These are phyloP conservation scores for Fusarium musae DNA, from an alignment of 2,329 filamentous ascomycete species.

Conservation along the genomic window DNA sequence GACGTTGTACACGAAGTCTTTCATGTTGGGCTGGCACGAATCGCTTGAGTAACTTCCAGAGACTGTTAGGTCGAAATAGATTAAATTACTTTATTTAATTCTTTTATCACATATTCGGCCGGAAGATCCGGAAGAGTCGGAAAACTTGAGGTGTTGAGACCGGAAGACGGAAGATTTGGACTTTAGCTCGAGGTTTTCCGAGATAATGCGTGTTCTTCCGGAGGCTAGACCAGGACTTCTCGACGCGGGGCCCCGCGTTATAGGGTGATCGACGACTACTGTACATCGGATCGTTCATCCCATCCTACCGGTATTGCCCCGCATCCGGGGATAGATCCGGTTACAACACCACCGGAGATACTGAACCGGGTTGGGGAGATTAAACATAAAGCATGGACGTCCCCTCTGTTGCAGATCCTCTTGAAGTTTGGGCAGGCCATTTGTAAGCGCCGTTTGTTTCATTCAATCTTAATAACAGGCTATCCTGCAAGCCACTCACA, in stretches of 20 bases:
- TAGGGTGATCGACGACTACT: neutral
- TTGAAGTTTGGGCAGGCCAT: rapidly evolving
- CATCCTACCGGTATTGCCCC: neutral
- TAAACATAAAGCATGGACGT: neutral
- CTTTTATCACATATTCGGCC: rapidly evolving
- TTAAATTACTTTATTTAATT: no score
- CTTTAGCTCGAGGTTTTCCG: neutral
- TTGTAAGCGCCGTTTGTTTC: rapidly evolving
- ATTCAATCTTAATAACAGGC: rapidly evolving
- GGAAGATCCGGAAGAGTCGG: neutral
- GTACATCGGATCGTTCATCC: neutral
- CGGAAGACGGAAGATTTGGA: neutral
- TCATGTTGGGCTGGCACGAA: neutral
- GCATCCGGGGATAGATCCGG: neutral
- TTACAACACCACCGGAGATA: neutral
- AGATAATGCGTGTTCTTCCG: neutral
- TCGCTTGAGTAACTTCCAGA: no score
- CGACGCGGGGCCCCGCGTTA: neutral
- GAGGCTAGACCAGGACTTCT: rapidly evolving
- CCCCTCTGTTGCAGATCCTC: neutral
- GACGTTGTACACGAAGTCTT: neutral
- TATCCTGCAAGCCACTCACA: rapidly evolving
- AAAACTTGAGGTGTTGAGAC: rapidly evolving
- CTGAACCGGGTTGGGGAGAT: rapidly evolving
- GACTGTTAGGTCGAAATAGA: no score